phyloP scores from a whole-genome alignment of 177 flowering plant genomes.

The Vitis hybrid region DNA sequence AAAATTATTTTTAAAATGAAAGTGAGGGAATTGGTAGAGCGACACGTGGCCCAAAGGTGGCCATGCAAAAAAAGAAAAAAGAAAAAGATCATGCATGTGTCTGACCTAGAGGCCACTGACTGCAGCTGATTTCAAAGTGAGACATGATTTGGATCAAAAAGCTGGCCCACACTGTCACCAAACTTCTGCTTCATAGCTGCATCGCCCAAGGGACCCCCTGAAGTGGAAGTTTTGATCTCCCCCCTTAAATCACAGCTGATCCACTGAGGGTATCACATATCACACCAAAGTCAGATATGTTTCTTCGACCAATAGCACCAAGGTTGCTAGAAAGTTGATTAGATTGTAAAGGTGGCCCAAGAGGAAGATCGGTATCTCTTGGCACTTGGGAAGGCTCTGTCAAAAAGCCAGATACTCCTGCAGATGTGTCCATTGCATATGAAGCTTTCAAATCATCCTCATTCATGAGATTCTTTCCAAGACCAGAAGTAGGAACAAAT shows the following conservation, averaged over 20 bases:
- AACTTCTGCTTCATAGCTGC: too few relatives aligned
- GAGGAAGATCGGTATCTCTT: slow-evolving; percentile 77
- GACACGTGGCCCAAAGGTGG: too few relatives aligned
- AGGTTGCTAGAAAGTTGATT: slow-evolving; percentile 64
- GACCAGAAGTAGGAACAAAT: slow-evolving; percentile 44
- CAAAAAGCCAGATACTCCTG: slow-evolving; percentile 51
- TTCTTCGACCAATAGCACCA: slow-evolving; percentile 95
- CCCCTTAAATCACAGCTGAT: slow-evolving; percentile 49
- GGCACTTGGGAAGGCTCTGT: slow-evolving; percentile 53
- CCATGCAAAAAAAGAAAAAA: too few relatives aligned
- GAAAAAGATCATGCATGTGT: too few relatives aligned
- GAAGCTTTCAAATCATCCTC: slow-evolving; percentile 74
- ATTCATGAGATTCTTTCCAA: slow-evolving; percentile 46
- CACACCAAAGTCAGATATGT: slow-evolving; percentile 86
- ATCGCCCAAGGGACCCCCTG: too few relatives aligned
- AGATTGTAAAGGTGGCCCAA: slow-evolving; percentile 82
- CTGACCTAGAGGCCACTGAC: too few relatives aligned
- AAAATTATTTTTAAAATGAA: too few relatives aligned
- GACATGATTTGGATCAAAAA: too few relatives aligned
- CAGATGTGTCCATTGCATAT: slow-evolving; percentile 50
- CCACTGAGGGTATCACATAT: slow-evolving; percentile 80
- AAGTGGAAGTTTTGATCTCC: slow-evolving; percentile 44
- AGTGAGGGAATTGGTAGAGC: too few relatives aligned
- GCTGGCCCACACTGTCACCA: too few relatives aligned
- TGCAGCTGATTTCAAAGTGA: too few relatives aligned